Percentiles rank a stretch among this genome's conserved stretches.
Evolutionary conservation across 768 basidiomycete species (phyloP).

Genomic region (Psilocybe cyanescens): DNA sequence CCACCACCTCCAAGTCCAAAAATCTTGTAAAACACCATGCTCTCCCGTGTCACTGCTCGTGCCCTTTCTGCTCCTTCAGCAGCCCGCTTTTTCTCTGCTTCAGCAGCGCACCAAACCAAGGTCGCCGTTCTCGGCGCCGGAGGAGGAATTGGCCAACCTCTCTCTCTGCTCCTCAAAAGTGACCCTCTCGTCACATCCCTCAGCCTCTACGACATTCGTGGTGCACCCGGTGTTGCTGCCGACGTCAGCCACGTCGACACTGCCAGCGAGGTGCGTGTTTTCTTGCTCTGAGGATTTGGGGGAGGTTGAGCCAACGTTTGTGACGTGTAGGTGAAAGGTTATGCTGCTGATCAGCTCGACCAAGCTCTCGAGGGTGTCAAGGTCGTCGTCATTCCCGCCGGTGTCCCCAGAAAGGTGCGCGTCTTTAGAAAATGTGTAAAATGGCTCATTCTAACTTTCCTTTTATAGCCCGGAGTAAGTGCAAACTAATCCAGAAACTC

Average conservation of each 20-base stretch:
- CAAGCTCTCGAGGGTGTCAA: constrained; percentile 87
- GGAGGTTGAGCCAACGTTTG: not conserved
- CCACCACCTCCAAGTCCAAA: constrained; percentile 20
- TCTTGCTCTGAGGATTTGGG: not conserved
- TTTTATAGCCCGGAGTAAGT: constrained; percentile 80
- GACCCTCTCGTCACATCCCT: constrained; percentile 89
- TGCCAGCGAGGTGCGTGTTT: constrained; percentile 66
- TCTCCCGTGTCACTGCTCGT: constrained; percentile 67
- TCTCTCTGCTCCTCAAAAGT: constrained; percentile 91
- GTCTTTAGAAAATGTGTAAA: constrained; percentile 20
- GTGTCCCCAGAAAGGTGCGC: constrained; percentile 94
- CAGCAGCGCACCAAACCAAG: constrained; percentile 73
- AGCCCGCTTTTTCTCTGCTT: constrained; percentile 74
- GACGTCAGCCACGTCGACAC: constrained; percentile 97
- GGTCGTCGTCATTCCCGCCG: constrained; percentile 97
- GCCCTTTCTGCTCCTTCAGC: constrained; percentile 53
- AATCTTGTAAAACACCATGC: constrained; percentile 39
- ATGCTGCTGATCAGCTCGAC: constrained; percentile 85
- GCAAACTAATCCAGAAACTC: not conserved
- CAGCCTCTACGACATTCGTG: constrained; percentile 93
- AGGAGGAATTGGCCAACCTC: constrained; percentile 98
- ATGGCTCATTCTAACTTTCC: constrained; percentile 21
- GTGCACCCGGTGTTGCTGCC: constrained; percentile 95
- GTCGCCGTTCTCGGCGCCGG: constrained; percentile 98
- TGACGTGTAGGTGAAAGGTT: constrained; percentile 68